Base-by-base conservation (phyloP, 495 filamentous ascomycete species). In the Aspergillus carlsbadensis region DNA sequence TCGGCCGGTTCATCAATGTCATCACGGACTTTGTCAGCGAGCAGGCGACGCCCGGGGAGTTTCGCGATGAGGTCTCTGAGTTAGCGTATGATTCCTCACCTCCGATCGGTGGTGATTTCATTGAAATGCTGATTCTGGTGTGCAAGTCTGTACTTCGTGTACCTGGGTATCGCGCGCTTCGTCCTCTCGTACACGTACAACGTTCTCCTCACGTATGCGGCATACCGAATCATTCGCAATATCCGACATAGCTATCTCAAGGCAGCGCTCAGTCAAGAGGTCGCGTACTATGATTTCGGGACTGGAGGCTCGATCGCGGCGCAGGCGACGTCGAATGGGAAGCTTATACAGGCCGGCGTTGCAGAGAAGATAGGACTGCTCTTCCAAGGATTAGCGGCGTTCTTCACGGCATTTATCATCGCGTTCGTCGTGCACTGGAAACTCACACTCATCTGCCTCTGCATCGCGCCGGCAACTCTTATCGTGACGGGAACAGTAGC, bases 281-380 rank as follows among this genome's bases (percentile, higher is more conserved):
- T 96, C 65, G 91, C 84, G 42, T 96, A 90, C 65, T 96, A 94
- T 70, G 92, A 96, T 65, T 91, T 90, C 61, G 82, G 94, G 18
- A 91, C 91, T 43, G 88, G 92, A 18, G 92, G 92, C 57, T 91
- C 95, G 73, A 89, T 96, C 56, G 95, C 92, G 0, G 96, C 92
- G 1, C 84, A 91, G 51, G 95, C 96, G 63, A 96, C 92, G 1
- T 83, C 90, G 41, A 91, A 96, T 70, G 93, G 90, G 43, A 94
- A 94, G 62, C 70, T 91, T 42, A 85, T 96, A 52, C 91, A 95
- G 66, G 89, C 92, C 56, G 91, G 90, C 52, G 85, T 95, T 37
- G 93, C 91, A 0, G 89, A 95, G 69, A 96, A 95, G 70, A 78
- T 95, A 50, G 84, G 85, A 10, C 73, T 96, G 49, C 89, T 89